Percentiles rank a stretch among this genome's conserved stretches.
These are phyloP conservation scores for Epicoccum sorghinum DNA, from an alignment of 2,329 filamentous ascomycete species.

Conservation along the genomic window DNA sequence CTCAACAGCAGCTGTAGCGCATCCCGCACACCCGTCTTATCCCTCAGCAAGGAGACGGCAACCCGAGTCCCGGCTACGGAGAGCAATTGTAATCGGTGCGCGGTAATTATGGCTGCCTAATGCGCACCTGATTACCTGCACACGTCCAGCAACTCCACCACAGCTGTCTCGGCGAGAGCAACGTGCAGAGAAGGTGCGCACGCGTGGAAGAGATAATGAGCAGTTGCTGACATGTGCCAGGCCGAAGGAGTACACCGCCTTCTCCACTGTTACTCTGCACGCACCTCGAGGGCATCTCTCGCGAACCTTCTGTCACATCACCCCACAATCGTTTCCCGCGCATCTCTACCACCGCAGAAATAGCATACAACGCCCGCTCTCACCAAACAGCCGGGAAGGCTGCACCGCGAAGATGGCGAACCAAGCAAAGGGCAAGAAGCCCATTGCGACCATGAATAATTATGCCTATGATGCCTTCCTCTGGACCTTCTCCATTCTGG, in stretches of 20 bases:
- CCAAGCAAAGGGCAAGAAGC: constrained; percentile 39
- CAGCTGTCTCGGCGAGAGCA: not conserved
- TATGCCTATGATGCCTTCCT: constrained; percentile 80
- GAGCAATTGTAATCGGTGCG: not conserved
- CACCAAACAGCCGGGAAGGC: constrained; percentile 8
- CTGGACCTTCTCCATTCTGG: constrained; percentile 78
- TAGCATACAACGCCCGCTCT: constrained; percentile 10
- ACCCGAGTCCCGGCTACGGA: constrained; percentile 5
- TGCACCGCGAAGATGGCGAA: constrained; percentile 21
- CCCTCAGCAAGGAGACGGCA: constrained; percentile 13
- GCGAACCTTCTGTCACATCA: constrained; percentile 16
- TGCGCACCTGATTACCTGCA: constrained; percentile 16
- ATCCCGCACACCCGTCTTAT: constrained; percentile 23
- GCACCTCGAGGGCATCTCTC: constrained; percentile 11
- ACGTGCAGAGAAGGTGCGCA: constrained; percentile 13
- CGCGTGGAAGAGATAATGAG: not conserved
- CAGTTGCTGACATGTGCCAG: constrained; percentile 17
- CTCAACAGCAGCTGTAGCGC: constrained; percentile 46
- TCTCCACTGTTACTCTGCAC: constrained; percentile 20
- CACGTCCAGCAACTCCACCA: constrained; percentile 9
- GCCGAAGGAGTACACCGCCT: constrained; percentile 17
- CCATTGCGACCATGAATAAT: constrained; percentile 64
- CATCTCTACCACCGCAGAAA: constrained; percentile 10
- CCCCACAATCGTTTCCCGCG: constrained; percentile 22
- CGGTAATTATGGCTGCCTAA: constrained; percentile 22